Conservation (phyloP, 495 filamentous ascomycete genomes). For the Endocarpon pusillum region DNA sequence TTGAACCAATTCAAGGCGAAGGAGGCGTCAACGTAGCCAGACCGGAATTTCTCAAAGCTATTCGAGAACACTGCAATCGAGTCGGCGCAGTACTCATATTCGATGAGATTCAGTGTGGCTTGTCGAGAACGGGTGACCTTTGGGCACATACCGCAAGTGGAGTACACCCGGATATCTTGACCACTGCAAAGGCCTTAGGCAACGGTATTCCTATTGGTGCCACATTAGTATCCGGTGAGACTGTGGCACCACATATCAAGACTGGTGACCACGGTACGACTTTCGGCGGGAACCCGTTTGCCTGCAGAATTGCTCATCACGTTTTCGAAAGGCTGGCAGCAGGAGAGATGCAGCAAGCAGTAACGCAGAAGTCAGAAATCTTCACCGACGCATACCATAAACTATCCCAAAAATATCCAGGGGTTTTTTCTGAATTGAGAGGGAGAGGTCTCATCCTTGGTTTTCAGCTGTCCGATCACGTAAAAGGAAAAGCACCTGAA, state of each 20-base stretch:
- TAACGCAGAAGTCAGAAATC: conserved; percentile 44
- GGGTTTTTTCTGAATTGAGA: conserved; percentile 56
- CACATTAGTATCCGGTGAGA: conserved; percentile 56
- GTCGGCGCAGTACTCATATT: conserved; percentile 81
- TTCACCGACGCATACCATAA: conserved; percentile 47
- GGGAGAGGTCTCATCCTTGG: conserved; percentile 76
- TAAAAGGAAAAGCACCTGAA: conserved; percentile 32
- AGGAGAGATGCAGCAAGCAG: conserved; percentile 41
- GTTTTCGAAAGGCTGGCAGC: conserved; percentile 59
- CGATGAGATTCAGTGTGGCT: conserved; percentile 93
- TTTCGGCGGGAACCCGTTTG: conserved; percentile 90
- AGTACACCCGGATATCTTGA: conserved; percentile 86
- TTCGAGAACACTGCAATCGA: conserved; percentile 65
- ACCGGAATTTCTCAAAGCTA: conserved; percentile 58
- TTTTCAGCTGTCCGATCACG: conserved; percentile 57
- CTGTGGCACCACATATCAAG: conserved; percentile 67
- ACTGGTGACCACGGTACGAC: conserved; percentile 94
- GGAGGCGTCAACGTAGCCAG: conserved; percentile 77
- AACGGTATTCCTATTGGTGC: conserved; percentile 94
- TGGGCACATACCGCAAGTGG: conserved; percentile 81
- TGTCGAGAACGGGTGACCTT: conserved; percentile 67
- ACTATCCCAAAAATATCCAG: conserved; percentile 50
- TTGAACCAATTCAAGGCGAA: conserved; percentile 96
- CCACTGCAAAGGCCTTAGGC: conserved; percentile 85
- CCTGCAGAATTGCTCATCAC: conserved; percentile 65